Conservation (phyloP, 352 stramenopile genomes). For the Phytophthora quininea region DNA sequence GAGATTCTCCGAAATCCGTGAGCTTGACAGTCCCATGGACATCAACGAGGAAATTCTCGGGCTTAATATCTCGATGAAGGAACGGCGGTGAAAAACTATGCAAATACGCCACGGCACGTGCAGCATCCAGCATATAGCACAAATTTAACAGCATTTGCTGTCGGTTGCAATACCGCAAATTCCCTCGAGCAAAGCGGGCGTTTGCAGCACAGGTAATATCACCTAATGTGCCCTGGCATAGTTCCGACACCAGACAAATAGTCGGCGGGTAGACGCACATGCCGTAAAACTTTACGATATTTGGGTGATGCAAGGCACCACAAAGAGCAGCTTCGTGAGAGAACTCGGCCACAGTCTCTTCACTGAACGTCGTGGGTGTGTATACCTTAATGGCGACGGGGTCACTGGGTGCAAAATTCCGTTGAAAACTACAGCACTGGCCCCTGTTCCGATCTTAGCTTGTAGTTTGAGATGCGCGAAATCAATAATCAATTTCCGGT, state of each 20-base stretch:
- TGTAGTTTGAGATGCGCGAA: conserved; percentile 73
- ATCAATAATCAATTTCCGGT: conserved; percentile 78
- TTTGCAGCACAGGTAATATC: conserved; percentile 33
- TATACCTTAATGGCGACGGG: conserved; percentile 73
- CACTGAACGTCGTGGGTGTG: conserved; percentile 53
- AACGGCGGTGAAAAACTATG: conserved; percentile 79
- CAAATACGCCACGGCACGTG: conserved; percentile 66
- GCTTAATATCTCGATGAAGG: conserved; percentile 77
- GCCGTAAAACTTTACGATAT: conserved; percentile 55
- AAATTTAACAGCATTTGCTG: conserved; percentile 69
- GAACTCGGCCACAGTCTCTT: conserved; percentile 62
- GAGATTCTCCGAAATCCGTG: conserved; percentile 78
- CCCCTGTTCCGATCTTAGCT: conserved; percentile 52
- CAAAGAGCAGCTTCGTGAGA: conserved; percentile 60
- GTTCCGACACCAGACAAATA: conserved; percentile 76
- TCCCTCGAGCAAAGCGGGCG: conserved; percentile 8
- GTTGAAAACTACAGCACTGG: conserved; percentile 54
- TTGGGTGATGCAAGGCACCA: conserved; percentile 58
- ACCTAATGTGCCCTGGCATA: conserved; percentile 70
- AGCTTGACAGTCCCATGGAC: conserved; percentile 69
- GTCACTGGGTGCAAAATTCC: conserved; percentile 38
- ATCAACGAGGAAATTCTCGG: conserved; percentile 82
- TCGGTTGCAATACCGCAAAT: conserved; percentile 8
- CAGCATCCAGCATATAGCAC: conserved; percentile 70
- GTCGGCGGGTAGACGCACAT: conserved; percentile 78